Percentiles rank a stretch among this genome's conserved stretches.
Evolutionary conservation across 2,329 filamentous ascomycete species (phyloP).

Genomic region (Orbilia quercus): DNA sequence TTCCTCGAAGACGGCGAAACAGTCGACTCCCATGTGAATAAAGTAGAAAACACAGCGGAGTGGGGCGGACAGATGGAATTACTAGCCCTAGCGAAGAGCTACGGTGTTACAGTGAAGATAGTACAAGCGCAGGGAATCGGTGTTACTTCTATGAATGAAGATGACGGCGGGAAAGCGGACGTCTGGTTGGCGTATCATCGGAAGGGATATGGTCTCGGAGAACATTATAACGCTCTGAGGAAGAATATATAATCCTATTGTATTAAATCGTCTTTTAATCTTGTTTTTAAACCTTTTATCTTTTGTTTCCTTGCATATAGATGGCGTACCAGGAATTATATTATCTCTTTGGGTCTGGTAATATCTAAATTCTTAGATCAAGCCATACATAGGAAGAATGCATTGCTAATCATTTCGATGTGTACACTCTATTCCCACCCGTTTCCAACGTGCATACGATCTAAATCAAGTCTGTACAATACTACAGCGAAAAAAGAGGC

Average conservation of each 20-base stretch:
- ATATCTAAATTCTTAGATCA: too few relatives aligned
- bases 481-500: constrained; percentile 2
- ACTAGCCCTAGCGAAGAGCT: constrained; percentile 82
- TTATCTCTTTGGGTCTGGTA: too few relatives aligned
- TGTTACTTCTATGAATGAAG: constrained; percentile 72
- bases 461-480: constrained; percentile 17
- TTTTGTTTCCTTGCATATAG: too few relatives aligned
- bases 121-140: constrained; percentile 86
- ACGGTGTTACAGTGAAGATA: constrained; percentile 82
- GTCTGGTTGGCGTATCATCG: constrained; percentile 96
- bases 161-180: constrained; percentile 63
- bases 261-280: not conserved
- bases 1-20: constrained; percentile 80
- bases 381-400: not conserved
- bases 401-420: not conserved
- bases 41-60: constrained; percentile 87
- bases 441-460: constrained; percentile 5
- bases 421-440: constrained; percentile 1
- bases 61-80: constrained; percentile 97
- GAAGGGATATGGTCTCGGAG: constrained; percentile 91
- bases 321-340: too few relatives aligned
- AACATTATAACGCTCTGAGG: constrained; percentile 92
- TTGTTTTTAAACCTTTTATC: too few relatives aligned
- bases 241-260: constrained; percentile 62
- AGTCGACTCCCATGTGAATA: constrained; percentile 76